These are phyloP conservation scores for Sordariomycetes sp. DNA, from an alignment of 2,329 filamentous ascomycete genomes.

Conservation along the genomic window DNA sequence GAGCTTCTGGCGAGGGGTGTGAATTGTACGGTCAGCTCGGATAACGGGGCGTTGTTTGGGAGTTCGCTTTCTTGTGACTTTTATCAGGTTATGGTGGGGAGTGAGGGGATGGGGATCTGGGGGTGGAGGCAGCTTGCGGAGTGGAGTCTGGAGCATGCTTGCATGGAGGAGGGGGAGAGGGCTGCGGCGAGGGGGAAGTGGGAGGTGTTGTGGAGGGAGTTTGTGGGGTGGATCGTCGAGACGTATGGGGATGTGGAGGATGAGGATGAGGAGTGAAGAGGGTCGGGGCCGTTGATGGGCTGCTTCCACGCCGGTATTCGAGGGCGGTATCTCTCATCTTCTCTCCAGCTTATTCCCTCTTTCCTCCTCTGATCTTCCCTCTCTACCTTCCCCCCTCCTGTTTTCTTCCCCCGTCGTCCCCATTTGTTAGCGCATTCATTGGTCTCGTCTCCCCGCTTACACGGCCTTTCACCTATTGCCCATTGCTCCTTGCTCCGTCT, in stretches of 20 bases:
- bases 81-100: slow-evolving; percentile 62
- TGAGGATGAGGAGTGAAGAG: background rate
- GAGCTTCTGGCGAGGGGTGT: slow-evolving; percentile 57
- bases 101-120: slow-evolving; percentile 49
- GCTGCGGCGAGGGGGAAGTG: slow-evolving; percentile 27
- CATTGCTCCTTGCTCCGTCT: no score
- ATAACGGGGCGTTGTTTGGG: slow-evolving; percentile 63
- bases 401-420: no score
- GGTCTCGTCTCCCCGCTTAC: no score
- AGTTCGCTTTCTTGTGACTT: slow-evolving; percentile 61
- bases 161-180: slow-evolving; percentile 30
- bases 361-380: background rate
- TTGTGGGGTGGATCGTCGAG: slow-evolving; percentile 37
- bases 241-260: slow-evolving; percentile 16
- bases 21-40: slow-evolving; percentile 61
- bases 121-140: slow-evolving; percentile 57
- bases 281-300: no score
- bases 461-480: no score
- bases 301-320: background rate
- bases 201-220: slow-evolving; percentile 41
- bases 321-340: background rate
- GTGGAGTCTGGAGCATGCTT: slow-evolving; percentile 51
- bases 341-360: background rate
- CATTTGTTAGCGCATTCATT: no score
- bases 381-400: background rate